Base-by-base conservation (phyloP, 73 alveolate species). In the Paramecium octaurelia region DNA sequence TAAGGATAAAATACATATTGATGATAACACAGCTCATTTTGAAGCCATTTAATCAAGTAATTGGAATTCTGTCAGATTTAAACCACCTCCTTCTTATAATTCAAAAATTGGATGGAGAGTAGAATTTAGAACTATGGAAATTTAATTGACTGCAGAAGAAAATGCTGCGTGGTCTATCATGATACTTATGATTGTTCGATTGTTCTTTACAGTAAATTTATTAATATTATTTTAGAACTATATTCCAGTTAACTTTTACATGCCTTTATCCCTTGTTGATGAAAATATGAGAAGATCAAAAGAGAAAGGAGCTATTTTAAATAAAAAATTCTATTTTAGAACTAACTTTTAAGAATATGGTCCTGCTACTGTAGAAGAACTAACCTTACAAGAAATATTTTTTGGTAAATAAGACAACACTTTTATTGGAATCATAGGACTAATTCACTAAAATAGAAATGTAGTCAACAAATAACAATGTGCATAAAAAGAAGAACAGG, bases 41-140 rank as follows among this genome's bases (percentile, higher is more conserved):
- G 99, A 98, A 92, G 97, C 96, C 88, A 91, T 98, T 42, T 94
- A 98, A 85, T 95, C 99, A 9, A 94, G 99, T 12, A 98, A 98
- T 94, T 98, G 99, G 99, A 97, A 98, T 94, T 95, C 99, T 12
- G 94, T 98, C 57, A 96, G 99, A 86, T 98, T 98, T 93, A 98
- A 98, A 96, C 99, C 99, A 8, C 99, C 99, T 0, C 99, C 99
- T 14, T 92, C 99, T 3, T 34, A 86, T 27, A 96, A 96, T 71
- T 57, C 97, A 3, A 95, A 96, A 80, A 96, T 96, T 23, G 99
- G 99, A 20, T 98, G 98, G 99, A 97, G 99, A 95, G 98, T 98
- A 0, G 99, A 98, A 95, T 95, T 98, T 86, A 93, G 99, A 44
- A 94, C 99, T 10, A 93, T 97, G 97, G 99, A 98, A 92, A 93